Evolutionary conservation across 192 early-diverging fungal species (phyloP).

Genomic region (Entophlyctis luteolus): DNA sequence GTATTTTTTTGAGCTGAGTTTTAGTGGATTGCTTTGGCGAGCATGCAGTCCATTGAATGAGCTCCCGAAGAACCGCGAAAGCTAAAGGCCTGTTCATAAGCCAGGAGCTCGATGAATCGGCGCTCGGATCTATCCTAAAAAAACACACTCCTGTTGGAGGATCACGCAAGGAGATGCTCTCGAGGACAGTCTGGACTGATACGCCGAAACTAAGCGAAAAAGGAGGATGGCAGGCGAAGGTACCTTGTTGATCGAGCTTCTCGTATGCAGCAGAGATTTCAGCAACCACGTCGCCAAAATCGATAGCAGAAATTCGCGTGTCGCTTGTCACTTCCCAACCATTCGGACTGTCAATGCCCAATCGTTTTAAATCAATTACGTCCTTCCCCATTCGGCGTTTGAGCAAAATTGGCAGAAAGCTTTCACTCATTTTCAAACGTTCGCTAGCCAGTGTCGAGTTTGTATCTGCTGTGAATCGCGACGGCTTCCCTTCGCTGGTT

Average conservation of each 20-base stretch:
- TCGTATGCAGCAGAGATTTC: not conserved
- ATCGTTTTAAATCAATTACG: not conserved
- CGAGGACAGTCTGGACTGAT: conserved; percentile 1
- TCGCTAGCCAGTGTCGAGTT: too few relatives aligned
- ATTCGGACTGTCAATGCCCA: not conserved
- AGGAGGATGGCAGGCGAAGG: not conserved
- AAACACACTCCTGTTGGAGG: conserved; percentile 13
- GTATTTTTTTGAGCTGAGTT: not conserved
- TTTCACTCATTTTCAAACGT: not conserved
- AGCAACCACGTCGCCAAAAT: not conserved
- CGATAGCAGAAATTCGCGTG: not conserved
- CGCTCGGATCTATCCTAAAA: not conserved
- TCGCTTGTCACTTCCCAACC: not conserved
- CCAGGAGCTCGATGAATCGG: not conserved
- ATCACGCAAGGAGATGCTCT: not conserved
- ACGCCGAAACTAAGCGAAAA: not conserved
- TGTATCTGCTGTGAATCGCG: too few relatives aligned
- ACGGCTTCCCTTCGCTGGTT: not conserved
- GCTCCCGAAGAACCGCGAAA: not conserved
- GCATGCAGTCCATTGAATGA: conserved; percentile 4
- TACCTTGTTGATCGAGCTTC: not conserved
- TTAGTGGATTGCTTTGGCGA: not conserved
- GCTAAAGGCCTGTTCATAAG: not conserved
- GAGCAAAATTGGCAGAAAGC: not conserved
- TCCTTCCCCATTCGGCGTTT: not conserved